Percentiles rank a stretch among this genome's conserved stretches.
Conservation (phyloP, 192 early-diverging fungal species). For the Rhizoclosmatium globosum region DNA sequence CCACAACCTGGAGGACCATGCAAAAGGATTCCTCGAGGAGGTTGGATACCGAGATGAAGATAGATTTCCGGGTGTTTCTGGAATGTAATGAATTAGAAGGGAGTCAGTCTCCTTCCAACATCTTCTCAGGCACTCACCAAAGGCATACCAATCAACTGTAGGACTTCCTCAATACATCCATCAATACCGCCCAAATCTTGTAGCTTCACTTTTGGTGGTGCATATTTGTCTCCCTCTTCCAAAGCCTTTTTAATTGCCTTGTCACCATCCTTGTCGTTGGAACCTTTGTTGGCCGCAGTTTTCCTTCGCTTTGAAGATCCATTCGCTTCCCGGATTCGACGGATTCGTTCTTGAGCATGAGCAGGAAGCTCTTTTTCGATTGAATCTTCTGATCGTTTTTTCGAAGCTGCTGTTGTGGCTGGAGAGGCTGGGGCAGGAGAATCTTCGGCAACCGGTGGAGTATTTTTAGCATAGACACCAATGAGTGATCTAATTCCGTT, state of each 20-base stretch:
- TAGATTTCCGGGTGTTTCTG: constrained; percentile 90
- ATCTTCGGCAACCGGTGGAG: not conserved
- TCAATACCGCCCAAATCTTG: constrained; percentile 93
- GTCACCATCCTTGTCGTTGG: not conserved
- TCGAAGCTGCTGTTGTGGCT: too few relatives aligned
- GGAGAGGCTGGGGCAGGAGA: too few relatives aligned
- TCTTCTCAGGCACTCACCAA: constrained; percentile 46
- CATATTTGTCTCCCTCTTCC: constrained; percentile 48
- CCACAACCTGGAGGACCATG: constrained; percentile 98
- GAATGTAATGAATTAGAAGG: not conserved
- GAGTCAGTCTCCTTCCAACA: not conserved
- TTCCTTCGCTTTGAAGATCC: constrained; percentile 26
- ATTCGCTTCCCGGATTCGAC: constrained; percentile 15
- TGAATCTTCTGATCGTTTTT: not conserved
- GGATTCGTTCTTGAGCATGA: constrained; percentile 19
- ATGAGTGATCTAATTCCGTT: not conserved
- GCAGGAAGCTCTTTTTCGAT: not conserved
- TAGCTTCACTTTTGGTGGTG: constrained; percentile 68
- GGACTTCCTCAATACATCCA: constrained; percentile 83
- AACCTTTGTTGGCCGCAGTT: not conserved
- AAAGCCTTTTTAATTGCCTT: not conserved
- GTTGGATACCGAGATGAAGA: constrained; percentile 89
- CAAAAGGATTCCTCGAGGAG: constrained; percentile 91
- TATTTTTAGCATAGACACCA: constrained; percentile 21
- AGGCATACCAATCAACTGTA: constrained; percentile 93